Evolutionary conservation across 148 eudicot species (phyloP), one percentile per base, ranked within the genome.

Genomic region (Tetragonia tetragonoides): DNA sequence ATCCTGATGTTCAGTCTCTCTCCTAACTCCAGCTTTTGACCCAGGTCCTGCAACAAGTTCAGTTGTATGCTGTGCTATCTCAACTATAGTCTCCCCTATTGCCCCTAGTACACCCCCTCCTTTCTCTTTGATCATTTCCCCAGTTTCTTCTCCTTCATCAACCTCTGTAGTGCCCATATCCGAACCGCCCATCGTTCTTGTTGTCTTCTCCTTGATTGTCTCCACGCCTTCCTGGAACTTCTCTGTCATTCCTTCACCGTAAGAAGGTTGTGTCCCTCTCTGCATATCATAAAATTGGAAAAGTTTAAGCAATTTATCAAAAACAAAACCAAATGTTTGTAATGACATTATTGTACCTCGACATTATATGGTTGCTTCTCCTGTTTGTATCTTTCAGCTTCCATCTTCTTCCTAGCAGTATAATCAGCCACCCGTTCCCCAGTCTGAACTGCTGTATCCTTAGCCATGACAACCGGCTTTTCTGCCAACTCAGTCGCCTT

Each of bases 331-430:
- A 38, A 9, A 20, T 38, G 69, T 12, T 38, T 5, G 17, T 6
- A 16, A n/a, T 20, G 11, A 20, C 6, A 10, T 40, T 20, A 28
- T 0, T 0, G 41, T 81, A 87, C 91, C 87, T 73, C 53, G 2
- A 73, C 12, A 44, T 76, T 77, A 2, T 74, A 60, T 47, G 77
- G 16, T 62, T 79, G 88, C 77, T 78, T 87, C 21, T 83, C 84
- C 68, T 86, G 87, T 66, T 74, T 57, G 40, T 86, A 88, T 64
- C 75, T 86, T 75, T 85, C 78, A 1, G 90, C 89, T 79, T 92
- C 97, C 9, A 53, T 87, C 82, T 80, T 90, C 83, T 88, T 92
- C 83, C 89, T 87, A 1, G 90, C 89, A 0, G 92, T 84, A 23
- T 84, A 88, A 5, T 86, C 93, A 3, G 80, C 84, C 0, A 85